A percentile compares a stretch with the other conserved stretches of the same genome.
Conservation (phyloP, 1,139 yeast species). For the Meyerozyma guilliermondii region DNA sequence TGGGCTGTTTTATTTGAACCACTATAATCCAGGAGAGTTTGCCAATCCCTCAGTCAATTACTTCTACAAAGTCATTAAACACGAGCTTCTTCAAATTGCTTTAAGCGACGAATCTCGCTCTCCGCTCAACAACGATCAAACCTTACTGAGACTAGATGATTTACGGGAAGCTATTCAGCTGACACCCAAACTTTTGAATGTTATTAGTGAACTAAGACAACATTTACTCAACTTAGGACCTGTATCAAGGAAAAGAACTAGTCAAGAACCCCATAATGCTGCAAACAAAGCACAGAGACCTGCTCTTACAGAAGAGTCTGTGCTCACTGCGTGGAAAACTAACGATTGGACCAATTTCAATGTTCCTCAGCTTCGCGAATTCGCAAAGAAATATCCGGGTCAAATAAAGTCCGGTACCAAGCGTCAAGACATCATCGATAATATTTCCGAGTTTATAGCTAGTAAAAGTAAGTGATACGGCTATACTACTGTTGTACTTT, state of each 20-base stretch:
- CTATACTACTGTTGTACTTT: neutral
- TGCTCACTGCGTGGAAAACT: conserved; percentile 36
- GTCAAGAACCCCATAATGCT: conserved; percentile 16
- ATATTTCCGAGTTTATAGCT: conserved; percentile 24
- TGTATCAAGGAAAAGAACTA: conserved; percentile 6
- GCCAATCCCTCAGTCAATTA: conserved; percentile 66
- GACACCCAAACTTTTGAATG: conserved; percentile 4
- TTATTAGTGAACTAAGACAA: neutral
- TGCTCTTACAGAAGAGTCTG: conserved; percentile 28
- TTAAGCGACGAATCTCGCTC: conserved; percentile 26
- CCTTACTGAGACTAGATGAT: conserved; percentile 11
- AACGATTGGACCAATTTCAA: conserved; percentile 30
- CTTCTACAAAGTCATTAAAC: conserved; percentile 61
- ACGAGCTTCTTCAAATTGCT: conserved; percentile 62
- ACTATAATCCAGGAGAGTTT: conserved; percentile 54
- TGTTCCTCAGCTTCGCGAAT: conserved; percentile 36
- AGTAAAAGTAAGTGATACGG: conserved; percentile 8
- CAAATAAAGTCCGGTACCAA: conserved; percentile 30
- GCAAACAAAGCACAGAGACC: conserved; percentile 10
- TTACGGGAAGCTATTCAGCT: conserved; percentile 8
- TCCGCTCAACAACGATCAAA: conserved; percentile 14
- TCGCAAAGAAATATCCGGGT: conserved; percentile 27
- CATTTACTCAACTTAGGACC: neutral
- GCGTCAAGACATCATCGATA: conserved; percentile 40
- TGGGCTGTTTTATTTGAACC: conserved; percentile 32